Evolutionary conservation across 495 filamentous ascomycete species (phyloP).

Genomic region (Aspergillus sclerotiicarbonarius): DNA sequence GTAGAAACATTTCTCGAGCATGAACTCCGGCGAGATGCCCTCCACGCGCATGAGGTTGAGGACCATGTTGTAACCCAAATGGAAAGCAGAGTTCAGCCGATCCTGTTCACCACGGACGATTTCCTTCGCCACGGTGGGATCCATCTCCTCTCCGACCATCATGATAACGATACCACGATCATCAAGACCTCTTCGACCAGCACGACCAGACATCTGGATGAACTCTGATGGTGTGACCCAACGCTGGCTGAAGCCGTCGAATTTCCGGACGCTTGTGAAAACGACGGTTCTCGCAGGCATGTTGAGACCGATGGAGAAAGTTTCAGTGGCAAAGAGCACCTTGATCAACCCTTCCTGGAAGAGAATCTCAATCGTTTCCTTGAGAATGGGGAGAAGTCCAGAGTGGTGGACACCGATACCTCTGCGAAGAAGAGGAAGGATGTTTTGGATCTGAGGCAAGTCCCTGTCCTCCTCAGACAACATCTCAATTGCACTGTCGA

Average conservation of each 20-base stretch:
- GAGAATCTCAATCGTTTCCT: slow-evolving; percentile 97
- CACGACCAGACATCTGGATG: slow-evolving; percentile 97
- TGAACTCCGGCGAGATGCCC: slow-evolving; percentile 92
- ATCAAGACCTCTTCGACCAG: slow-evolving; percentile 93
- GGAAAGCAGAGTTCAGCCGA: slow-evolving; percentile 93
- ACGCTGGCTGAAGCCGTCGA: slow-evolving; percentile 76
- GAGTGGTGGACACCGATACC: slow-evolving; percentile 98
- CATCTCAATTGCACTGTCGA: slow-evolving; percentile 82
- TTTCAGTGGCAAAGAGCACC: slow-evolving; percentile 95
- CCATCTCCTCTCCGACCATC: slow-evolving; percentile 97
- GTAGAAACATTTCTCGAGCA: slow-evolving; percentile 95
- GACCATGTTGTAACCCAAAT: slow-evolving; percentile 99
- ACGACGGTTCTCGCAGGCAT: slow-evolving; percentile 99
- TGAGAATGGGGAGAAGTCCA: slow-evolving; percentile 89
- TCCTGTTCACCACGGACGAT: slow-evolving; percentile 97
- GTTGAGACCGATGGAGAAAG: slow-evolving; percentile 97
- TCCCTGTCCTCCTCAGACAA: slow-evolving; percentile 86
- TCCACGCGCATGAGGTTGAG: slow-evolving; percentile 94
- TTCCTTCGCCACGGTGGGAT: slow-evolving; percentile 85
- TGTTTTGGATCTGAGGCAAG: slow-evolving; percentile 85
- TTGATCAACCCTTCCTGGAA: slow-evolving; percentile 99
- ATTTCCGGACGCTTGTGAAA: slow-evolving; percentile 94
- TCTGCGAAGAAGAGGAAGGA: slow-evolving; percentile 82
- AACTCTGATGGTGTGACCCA: slow-evolving; percentile 96
- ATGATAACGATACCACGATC: slow-evolving; percentile 99